Evolutionary conservation across 192 early-diverging fungal species (phyloP).

Genomic region (Backusella mclennaniae): DNA sequence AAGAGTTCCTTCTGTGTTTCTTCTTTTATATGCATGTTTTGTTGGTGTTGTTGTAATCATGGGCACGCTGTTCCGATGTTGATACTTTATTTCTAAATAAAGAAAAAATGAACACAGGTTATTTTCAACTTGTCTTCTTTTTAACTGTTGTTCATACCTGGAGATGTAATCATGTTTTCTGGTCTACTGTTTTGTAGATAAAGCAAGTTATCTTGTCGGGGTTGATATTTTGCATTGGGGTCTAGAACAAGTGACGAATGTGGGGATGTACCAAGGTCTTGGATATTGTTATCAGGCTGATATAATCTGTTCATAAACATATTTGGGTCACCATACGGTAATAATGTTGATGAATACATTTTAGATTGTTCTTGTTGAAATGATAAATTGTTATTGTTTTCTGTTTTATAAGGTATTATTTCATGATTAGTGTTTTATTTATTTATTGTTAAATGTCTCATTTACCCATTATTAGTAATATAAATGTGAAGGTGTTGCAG

Average conservation of each 20-base stretch:
- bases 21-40: background rate
- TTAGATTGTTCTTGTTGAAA: background rate
- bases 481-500: background rate
- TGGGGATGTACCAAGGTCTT: background rate
- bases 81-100: slow-evolving; percentile 1
- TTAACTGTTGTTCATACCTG: background rate
- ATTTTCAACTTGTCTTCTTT: background rate
- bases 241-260: background rate
- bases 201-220: background rate
- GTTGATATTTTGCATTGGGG: background rate
- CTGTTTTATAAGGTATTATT: background rate
- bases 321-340: background rate
- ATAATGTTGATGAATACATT: background rate
- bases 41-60: background rate
- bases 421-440: background rate
- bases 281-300: background rate
- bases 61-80: background rate
- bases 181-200: background rate
- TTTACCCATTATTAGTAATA: background rate
- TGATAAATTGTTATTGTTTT: background rate
- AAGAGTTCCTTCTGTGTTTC: background rate
- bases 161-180: background rate
- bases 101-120: background rate
- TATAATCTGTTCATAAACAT: background rate
- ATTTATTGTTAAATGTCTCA: background rate